Evolutionary conservation across 1,284 basidiomycete species (phyloP), one percentile per base, ranked within the genome.

Genomic region (Sporisorium reilianum): DNA sequence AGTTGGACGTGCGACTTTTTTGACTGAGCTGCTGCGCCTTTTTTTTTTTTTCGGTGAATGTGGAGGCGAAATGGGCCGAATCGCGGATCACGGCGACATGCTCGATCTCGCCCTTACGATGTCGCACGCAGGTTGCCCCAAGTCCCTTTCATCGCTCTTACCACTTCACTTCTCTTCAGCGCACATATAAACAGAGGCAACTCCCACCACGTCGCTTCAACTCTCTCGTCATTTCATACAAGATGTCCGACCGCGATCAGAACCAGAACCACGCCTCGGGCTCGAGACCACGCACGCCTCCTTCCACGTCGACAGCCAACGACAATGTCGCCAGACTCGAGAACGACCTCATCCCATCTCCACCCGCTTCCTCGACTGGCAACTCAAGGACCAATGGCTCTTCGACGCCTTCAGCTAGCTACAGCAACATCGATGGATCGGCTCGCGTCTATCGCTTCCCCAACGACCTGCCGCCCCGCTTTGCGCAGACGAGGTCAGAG

Each of bases 361-460:
- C 70, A 12, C 57, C 70, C 4, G 59, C 61, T 10, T 55, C 64
- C 9, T 45, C 49, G 1, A 25, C 36, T 12, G 28, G 34, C 5
- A 38, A 0, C 11, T 5, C 50, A n/a, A 10, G 2, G 5, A 2
- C 22, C 9, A 36, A 30, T 23, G 26, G 30, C 8, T 1, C 32
- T 8, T 48, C 62, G 18, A 22, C 54, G 41, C 4, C 54, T 10
- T 34, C 44, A 2, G 30, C 30, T 9, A 54, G 44, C 58, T 57
- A 42, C 36, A 42, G 55, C 32, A 75, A 75, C 34, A 50, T 64
- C 22, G 67, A 75, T 22, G 59, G 64, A 14, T 70, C 72, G 9
- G 58, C 67, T 10, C 55, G 63, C 30, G 54, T 70, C 8, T 75
- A 70, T 26, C 63, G 63, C 52, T 75, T 75, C 25, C 67, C 67